Base-by-base conservation (phyloP, 495 filamentous ascomycete genomes). In the Talaromyces wortmannii region DNA sequence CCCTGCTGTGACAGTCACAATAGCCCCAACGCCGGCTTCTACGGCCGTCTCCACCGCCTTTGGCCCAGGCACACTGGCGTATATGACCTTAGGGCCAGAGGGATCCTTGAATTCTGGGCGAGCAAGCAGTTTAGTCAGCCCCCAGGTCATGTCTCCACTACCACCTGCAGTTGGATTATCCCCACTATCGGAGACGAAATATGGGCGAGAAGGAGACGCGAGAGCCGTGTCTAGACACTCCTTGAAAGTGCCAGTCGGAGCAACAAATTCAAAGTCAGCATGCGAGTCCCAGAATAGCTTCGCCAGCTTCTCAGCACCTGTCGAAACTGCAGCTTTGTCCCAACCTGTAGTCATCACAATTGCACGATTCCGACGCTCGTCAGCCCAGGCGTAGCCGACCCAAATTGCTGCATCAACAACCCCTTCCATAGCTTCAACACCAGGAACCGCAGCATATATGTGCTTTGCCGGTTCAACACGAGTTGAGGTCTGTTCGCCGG, bases 321-420 rank as follows among this genome's bases (percentile, higher is more conserved):
- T 43, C 3, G 59, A 46, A 10, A 77, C 65, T 2, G 64, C 67
- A 4, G 61, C 56, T 42, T 68, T 55, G 23, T 77, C 63, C 77
- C 75, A 80, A 4, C 80, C 80, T 0, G 79, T 82, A 3, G 78
- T 78, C 6, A 81, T 70, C 6, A 82, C 70, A 5, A 62, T 75
- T 0, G 78, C 80, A 11, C 76, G 71, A 48, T 82, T 82, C 29
- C 80, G 73, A 17, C 76, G 76, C 57, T 82, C 79, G 56, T 83
- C 80, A 5, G 80, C 80, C 79, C 79, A 83, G 4, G 79, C 74
- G 61, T 83, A 83, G 2, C 80, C 80, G 10, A 83, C 78, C 80
- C 79, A 83, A 12, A 83, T 75, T 0, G 76, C 77, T 1, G 78
- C 80, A 62, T 83, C 80, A 13, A 82, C 60, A 2, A 82, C 63